Evolutionary conservation across 441 rosid species (phyloP).

Genomic region (Brassica balearica): DNA sequence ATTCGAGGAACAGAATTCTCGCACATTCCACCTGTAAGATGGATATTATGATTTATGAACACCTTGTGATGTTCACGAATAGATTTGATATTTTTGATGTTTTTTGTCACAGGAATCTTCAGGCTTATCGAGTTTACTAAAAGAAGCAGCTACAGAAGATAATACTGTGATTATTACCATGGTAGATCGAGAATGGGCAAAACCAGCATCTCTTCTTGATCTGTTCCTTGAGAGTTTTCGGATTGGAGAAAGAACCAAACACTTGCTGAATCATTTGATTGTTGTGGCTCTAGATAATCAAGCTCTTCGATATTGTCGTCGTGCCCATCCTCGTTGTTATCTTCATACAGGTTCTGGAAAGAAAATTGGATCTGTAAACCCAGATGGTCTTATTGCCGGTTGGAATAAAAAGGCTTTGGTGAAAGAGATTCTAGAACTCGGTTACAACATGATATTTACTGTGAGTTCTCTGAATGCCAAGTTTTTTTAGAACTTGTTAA

Average conservation of each 20-base stretch:
- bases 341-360: not conserved
- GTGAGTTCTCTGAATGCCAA: slow-evolving; percentile 38
- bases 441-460: slow-evolving; percentile 51
- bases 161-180: slow-evolving; percentile 52
- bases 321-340: slow-evolving; percentile 52
- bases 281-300: slow-evolving; percentile 48
- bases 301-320: slow-evolving; percentile 47
- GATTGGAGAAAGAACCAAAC: slow-evolving; percentile 45
- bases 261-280: slow-evolving; percentile 54
- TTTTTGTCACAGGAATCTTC: slow-evolving; percentile 22
- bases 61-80: not conserved
- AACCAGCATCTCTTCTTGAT: slow-evolving; percentile 49
- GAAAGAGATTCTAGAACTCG: slow-evolving; percentile 44
- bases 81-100: not conserved
- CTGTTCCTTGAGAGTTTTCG: slow-evolving; percentile 55
- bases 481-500: not conserved
- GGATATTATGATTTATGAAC: not conserved
- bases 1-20: not conserved
- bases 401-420: slow-evolving; percentile 41
- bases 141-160: slow-evolving; percentile 45
- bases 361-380: slow-evolving; percentile 10
- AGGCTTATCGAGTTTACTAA: slow-evolving; percentile 39
- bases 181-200: slow-evolving; percentile 50
- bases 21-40: slow-evolving; percentile 37
- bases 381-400: slow-evolving; percentile 22